These are phyloP conservation scores for Eucalyptus pauciflora DNA, from an alignment of 345 rosid species.

Conservation along the genomic window DNA sequence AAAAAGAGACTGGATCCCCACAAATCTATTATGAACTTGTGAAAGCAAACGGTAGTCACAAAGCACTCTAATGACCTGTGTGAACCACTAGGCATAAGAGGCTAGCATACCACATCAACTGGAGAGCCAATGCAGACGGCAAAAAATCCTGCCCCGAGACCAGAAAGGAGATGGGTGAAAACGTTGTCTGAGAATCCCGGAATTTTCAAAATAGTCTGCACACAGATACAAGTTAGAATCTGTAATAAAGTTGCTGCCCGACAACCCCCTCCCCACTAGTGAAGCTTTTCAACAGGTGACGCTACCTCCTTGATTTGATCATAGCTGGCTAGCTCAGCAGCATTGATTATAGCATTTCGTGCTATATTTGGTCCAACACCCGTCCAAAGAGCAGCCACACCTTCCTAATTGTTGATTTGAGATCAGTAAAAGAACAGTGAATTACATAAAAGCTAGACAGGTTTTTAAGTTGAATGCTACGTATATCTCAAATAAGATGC, in stretches of 20 bases:
- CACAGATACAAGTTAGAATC: not conserved
- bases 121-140: slow-evolving; percentile 99
- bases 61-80: not conserved
- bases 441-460: not conserved
- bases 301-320: slow-evolving; percentile 93
- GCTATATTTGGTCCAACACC: slow-evolving; percentile 93
- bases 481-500: not conserved
- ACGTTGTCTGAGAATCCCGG: slow-evolving; percentile 94
- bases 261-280: not conserved
- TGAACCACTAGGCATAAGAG: not conserved
- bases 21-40: not conserved
- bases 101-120: slow-evolving; percentile 76
- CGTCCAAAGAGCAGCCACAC: slow-evolving; percentile 89
- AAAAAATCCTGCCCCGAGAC: slow-evolving; percentile 94
- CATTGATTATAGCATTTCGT: slow-evolving; percentile 92
- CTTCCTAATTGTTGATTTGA: slow-evolving; percentile 52
- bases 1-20: not conserved
- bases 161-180: slow-evolving; percentile 86
- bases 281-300: not conserved
- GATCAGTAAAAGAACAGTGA: not conserved
- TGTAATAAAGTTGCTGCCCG: not conserved
- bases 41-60: not conserved
- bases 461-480: not conserved
- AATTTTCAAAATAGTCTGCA: slow-evolving; percentile 86
- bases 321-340: slow-evolving; percentile 95